phyloP scores from a whole-genome alignment of 2,329 filamentous ascomycete genomes.

The Neonectria magnoliae region DNA sequence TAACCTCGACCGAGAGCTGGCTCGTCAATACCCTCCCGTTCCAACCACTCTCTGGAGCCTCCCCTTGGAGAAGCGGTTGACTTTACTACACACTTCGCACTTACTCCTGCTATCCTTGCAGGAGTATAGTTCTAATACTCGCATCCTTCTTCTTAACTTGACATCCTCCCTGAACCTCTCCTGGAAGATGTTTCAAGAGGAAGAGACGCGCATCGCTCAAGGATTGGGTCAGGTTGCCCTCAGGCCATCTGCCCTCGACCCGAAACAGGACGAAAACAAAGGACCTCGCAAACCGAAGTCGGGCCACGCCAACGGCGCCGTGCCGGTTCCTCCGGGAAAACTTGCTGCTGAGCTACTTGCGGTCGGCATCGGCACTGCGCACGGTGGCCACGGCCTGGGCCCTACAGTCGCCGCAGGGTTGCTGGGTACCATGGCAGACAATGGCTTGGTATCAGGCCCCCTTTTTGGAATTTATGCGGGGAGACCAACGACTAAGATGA shows the following conservation, averaged over 20 bases:
- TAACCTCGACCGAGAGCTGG: slow-evolving; percentile 59
- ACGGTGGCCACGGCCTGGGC: slow-evolving; percentile 80
- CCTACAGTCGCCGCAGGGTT: slow-evolving; percentile 79
- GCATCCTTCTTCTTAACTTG: slow-evolving; percentile 75
- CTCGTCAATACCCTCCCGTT: slow-evolving; percentile 65
- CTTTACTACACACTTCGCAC: slow-evolving; percentile 77
- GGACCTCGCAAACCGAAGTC: slow-evolving; percentile 77
- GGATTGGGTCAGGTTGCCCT: slow-evolving; percentile 80
- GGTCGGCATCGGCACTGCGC: slow-evolving; percentile 81
- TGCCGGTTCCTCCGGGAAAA: slow-evolving; percentile 63
- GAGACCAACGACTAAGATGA: slow-evolving; percentile 83
- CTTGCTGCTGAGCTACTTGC: slow-evolving; percentile 81
- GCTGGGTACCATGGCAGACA: slow-evolving; percentile 82
- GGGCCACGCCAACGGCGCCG: slow-evolving; percentile 51
- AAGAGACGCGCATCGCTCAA: slow-evolving; percentile 80
- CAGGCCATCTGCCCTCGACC: slow-evolving; percentile 44
- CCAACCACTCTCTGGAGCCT: slow-evolving; percentile 70
- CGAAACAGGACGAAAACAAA: slow-evolving; percentile 68
- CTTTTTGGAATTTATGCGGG: slow-evolving; percentile 93
- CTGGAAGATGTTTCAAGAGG: slow-evolving; percentile 69
- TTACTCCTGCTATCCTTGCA: slow-evolving; percentile 80
- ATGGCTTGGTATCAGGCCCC: slow-evolving; percentile 80
- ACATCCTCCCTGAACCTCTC: slow-evolving; percentile 77
- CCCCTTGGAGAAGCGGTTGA: slow-evolving; percentile 67
- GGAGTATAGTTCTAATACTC: slow-evolving; percentile 78